Base-by-base conservation (phyloP, 768 basidiomycete species). In the Tylopilus rubrobrunneus region DNA sequence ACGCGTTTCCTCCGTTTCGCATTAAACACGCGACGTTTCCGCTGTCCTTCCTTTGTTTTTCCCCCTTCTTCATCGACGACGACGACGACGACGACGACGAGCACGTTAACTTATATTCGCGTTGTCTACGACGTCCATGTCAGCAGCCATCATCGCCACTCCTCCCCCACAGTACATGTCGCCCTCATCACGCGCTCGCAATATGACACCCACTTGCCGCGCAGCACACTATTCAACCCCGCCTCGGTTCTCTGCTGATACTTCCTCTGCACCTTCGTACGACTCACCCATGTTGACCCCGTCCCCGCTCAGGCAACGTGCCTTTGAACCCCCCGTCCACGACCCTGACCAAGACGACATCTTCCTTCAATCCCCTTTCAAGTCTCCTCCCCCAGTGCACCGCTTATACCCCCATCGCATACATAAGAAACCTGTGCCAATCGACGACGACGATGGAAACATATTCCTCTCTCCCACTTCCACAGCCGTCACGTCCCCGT, bases 241-340 rank as follows among this genome's bases (percentile, higher is more conserved):
- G n/a, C 71, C 71, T 4, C 63, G 66, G 37, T 53, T 68, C 43
- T 51, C 62, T 39, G 44, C 61, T 48, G 60, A 65, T 23, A 1
- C 51, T 8, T 53, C 55, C 46, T 56, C 64, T 50, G 53, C 64
- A 49, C 56, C 71, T 33, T 70, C 76, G 40, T 79, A 74, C 60
- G 79, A 80, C 61, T 78, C 81, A 31, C 79, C 83, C 43, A 80
- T 85, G 79, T 75, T 82, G 45, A 81, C 84, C 1, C 83, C 86
- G 21, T 87, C 86, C 6, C 84, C 84, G 11, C 75, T 83, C 55
- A 74, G 79, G 49, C 75, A 75, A 57, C 72, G 71, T 11, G 69
- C 71, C 15, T 70, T 76, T 49, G 78, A 73, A 6, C 64, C 62
- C 48, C 68, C 60, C 0, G 55, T 56, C 42, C 56, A 57, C 48